phyloP scores from a whole-genome alignment of 1,139 yeast genomes.

The Debaryomycetaceae sp. region DNA sequence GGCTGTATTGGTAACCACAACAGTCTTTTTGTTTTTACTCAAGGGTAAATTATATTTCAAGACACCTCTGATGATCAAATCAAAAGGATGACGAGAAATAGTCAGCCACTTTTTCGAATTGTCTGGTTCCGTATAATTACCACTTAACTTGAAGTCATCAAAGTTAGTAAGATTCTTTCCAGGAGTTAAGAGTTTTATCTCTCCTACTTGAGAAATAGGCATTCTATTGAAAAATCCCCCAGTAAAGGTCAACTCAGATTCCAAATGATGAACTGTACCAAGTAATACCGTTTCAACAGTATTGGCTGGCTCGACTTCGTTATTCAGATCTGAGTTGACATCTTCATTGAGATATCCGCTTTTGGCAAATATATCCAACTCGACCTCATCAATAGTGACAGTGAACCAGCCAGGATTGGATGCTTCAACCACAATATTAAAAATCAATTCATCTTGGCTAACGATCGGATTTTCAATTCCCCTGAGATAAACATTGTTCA shows the following conservation, averaged over 20 bases:
- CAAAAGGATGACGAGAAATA: conserved; percentile 80
- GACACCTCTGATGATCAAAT: conserved; percentile 78
- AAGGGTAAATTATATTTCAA: conserved; percentile 75
- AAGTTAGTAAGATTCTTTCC: conserved; percentile 56
- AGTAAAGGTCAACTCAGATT: conserved; percentile 68
- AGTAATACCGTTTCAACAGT: conserved; percentile 64
- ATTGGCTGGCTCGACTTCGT: conserved; percentile 2
- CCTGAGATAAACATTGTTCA: conserved; percentile 60
- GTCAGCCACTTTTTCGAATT: conserved; percentile 67
- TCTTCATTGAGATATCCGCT: conserved; percentile 48
- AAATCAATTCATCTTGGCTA: conserved; percentile 80
- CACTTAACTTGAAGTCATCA: conserved; percentile 7
- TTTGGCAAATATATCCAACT: conserved; percentile 84
- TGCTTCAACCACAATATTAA: conserved; percentile 74
- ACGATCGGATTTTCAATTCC: conserved; percentile 70
- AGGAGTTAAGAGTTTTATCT: conserved; percentile 70
- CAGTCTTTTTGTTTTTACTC: conserved; percentile 49
- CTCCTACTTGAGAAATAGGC: conserved; percentile 56
- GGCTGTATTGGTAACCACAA: conserved; percentile 60
- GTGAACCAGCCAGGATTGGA: conserved; percentile 85
- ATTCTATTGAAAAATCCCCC: conserved; percentile 76
- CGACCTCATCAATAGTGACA: conserved; percentile 61
- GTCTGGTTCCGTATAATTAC: conserved; percentile 24
- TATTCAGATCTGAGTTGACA: background rate
- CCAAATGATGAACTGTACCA: conserved; percentile 66